phyloP scores from a whole-genome alignment of 768 basidiomycete species.

The Panus rudis region DNA sequence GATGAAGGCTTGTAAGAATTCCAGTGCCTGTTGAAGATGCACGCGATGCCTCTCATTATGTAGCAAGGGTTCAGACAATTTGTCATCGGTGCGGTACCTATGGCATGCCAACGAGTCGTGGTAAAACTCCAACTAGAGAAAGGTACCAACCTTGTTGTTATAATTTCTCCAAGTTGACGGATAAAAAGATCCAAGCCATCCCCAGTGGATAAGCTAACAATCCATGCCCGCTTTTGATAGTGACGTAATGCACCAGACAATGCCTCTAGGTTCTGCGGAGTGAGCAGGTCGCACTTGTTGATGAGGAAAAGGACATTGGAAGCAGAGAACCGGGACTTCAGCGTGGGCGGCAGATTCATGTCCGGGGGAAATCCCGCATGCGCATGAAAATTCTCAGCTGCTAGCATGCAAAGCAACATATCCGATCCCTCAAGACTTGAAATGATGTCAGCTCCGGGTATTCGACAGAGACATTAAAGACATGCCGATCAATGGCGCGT shows the following conservation, averaged over 20 bases:
- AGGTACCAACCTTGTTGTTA: conserved; percentile 42
- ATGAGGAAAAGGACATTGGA: no score
- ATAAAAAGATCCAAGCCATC: conserved; percentile 55
- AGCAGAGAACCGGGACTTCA: no score
- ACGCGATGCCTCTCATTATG: conserved; percentile 76
- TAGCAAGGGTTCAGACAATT: conserved; percentile 47
- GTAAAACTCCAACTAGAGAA: neutral
- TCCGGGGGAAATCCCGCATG: no score
- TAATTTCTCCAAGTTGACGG: conserved; percentile 41
- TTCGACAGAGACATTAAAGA: conserved; percentile 6
- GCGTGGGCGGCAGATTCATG: no score
- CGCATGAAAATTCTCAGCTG: conserved; percentile 41
- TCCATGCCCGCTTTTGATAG: conserved; percentile 36
- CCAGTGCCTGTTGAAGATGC: conserved; percentile 61
- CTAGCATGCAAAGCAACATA: conserved; percentile 73
- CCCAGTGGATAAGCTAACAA: conserved; percentile 52
- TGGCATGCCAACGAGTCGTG: no score
- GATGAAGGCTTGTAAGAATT: conserved; percentile 58
- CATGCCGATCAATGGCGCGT: conserved; percentile 63
- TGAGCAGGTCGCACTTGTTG: conserved; percentile 69
- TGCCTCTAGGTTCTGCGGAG: conserved; percentile 1
- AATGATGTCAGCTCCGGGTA: neutral
- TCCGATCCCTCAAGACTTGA: conserved; percentile 61
- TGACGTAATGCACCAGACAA: neutral
- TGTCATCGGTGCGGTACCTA: conserved; percentile 12